phyloP scores from a whole-genome alignment of 169 alveolate species.

The Eimeria brunetti region DNA sequence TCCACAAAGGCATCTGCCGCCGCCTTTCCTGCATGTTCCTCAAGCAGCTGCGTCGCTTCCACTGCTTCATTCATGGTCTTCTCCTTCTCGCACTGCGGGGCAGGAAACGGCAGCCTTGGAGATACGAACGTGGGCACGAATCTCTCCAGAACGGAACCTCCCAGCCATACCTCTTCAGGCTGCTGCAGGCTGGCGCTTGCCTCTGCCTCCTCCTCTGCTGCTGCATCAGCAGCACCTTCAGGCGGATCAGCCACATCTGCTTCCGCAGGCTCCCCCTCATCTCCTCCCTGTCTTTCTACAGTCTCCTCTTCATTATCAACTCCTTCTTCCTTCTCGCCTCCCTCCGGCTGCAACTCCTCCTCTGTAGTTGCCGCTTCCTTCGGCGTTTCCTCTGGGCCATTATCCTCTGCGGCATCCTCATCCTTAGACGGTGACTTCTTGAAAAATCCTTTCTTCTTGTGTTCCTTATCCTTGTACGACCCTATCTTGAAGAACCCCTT shows the following conservation, averaged over 20 bases:
- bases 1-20: constrained; percentile 7
- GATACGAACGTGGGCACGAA: neutral
- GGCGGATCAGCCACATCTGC: neutral
- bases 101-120: neutral
- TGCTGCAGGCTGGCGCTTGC: neutral
- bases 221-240: too few relatives aligned
- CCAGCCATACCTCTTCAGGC: too few relatives aligned
- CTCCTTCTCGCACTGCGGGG: neutral
- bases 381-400: neutral
- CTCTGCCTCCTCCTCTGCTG: neutral
- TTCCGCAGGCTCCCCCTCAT: neutral
- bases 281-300: neutral
- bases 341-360: neutral
- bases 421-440: too few relatives aligned
- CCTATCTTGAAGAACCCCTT: neutral
- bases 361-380: neutral
- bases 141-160: neutral
- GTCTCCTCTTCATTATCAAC: neutral
- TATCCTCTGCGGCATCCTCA: too few relatives aligned
- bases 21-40: neutral
- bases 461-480: neutral
- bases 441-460: too few relatives aligned
- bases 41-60: neutral
- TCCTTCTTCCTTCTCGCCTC: neutral
- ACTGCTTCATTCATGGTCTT: neutral